A percentile compares a stretch with the other conserved stretches of the same genome.
phyloP scores from a whole-genome alignment of 169 alveolate species.

The Plasmodium vinckei region DNA sequence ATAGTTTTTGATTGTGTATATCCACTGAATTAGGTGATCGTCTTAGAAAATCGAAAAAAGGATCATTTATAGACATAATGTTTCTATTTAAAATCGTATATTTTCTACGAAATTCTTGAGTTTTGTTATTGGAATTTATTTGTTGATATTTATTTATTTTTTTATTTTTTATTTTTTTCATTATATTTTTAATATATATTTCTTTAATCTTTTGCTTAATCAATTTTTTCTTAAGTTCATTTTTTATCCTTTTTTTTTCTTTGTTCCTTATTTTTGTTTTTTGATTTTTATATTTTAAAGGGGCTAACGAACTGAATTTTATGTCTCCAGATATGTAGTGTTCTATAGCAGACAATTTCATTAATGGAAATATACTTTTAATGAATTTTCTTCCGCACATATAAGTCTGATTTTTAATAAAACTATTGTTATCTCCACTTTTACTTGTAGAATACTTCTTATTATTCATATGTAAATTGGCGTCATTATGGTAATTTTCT shows the following conservation, averaged over 20 bases:
- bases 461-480: neutral
- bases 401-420: constrained; percentile 24
- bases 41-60: constrained; percentile 55
- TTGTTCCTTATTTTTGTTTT: constrained; percentile 18
- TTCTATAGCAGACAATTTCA: constrained; percentile 66
- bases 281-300: constrained; percentile 43
- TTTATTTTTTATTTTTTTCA: constrained; percentile 34
- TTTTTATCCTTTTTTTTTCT: constrained; percentile 25
- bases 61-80: constrained; percentile 64
- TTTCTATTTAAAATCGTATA: constrained; percentile 24
- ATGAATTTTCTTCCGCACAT: constrained; percentile 47
- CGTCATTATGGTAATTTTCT: neutral
- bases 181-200: constrained; percentile 31
- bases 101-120: neutral
- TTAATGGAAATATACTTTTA: constrained; percentile 73
- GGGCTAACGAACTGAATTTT: constrained; percentile 74
- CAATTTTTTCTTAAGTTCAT: constrained; percentile 48
- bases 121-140: neutral
- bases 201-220: constrained; percentile 53
- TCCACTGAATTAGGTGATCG: constrained; percentile 4
- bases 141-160: constrained; percentile 28
- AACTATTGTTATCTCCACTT: neutral
- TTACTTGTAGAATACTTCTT: neutral
- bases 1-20: neutral
- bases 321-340: constrained; percentile 75